Percentiles rank a stretch among this genome's conserved stretches.
Evolutionary conservation across 495 filamentous ascomycete genomes (phyloP).

Genomic region (Tuber borchii): DNA sequence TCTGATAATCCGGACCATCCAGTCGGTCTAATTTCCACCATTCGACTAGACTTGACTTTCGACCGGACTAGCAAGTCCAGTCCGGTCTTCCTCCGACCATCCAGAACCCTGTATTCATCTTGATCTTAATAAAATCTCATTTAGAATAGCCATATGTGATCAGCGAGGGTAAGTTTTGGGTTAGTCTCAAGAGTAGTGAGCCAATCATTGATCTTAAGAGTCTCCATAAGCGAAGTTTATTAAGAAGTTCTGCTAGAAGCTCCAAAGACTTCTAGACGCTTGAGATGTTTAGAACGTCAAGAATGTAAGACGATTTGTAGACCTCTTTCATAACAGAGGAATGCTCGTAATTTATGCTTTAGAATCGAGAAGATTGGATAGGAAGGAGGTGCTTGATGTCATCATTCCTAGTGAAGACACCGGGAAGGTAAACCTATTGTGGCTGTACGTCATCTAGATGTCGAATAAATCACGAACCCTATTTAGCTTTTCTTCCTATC

Average conservation of each 20-base stretch:
- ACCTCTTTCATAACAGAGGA: slow-evolving; percentile 97
- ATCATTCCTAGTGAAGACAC: slow-evolving; percentile 95
- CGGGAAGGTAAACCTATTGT: slow-evolving; percentile 98
- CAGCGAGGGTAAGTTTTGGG: too few species aligned
- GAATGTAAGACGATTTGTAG: slow-evolving; percentile 83
- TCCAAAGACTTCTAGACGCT: slow-evolving; percentile 93
- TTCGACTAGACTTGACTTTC: too few species aligned
- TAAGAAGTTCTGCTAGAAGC: slow-evolving; percentile 84
- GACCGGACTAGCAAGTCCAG: too few species aligned
- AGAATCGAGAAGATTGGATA: slow-evolving; percentile 89
- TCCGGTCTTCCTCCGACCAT: too few species aligned
- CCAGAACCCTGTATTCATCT: too few species aligned
- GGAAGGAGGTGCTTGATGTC: slow-evolving; percentile 98
- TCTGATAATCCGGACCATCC: too few species aligned
- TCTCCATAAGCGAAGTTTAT: too few species aligned
- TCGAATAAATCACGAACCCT: slow-evolving; percentile 95
- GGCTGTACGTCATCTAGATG: slow-evolving; percentile 99
- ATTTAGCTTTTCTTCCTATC: slow-evolving; percentile 98
- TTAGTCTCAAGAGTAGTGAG: too few species aligned
- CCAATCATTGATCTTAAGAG: too few species aligned
- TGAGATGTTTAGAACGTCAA: slow-evolving; percentile 90
- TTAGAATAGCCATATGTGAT: too few species aligned
- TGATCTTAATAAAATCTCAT: too few species aligned
- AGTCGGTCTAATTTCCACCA: too few species aligned
- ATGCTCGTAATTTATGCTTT: slow-evolving; percentile 98